Evolutionary conservation across 768 basidiomycete species (phyloP), one percentile per base, ranked within the genome.

Genomic region (Amyloporia xantha): DNA sequence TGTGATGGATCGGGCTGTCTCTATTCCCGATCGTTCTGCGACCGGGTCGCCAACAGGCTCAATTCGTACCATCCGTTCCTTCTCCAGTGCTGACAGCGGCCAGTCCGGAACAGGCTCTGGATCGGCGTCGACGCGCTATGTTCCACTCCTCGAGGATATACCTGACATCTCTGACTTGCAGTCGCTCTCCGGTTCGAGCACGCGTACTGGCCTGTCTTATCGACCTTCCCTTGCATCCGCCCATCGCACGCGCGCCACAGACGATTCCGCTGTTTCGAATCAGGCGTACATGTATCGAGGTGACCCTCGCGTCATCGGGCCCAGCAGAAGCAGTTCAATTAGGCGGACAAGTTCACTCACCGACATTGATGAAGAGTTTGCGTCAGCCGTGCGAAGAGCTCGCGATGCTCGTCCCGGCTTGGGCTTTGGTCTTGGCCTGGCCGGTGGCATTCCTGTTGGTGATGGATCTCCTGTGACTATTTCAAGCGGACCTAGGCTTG

Each of bases 321-420:
- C 84, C 2, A 79, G 81, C 47, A 72, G 79, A 13, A 79, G 78
- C 57, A 76, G 75, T 49, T 76, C 74, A 1, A 54, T 81, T 21
- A 69, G 79, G 30, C 69, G 84, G 37, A 86, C 83, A n/a, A 84
- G 78, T 38, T 90, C 85, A 0, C 73, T 86, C 68, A 83, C 83
- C 0, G 88, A 91, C 57, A 68, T 91, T n/a, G 86, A 72, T 64
- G 70, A 79, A 48, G 82, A 75, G 48, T 79, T 73, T 40, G 73
- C 68, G 30, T 69, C 68, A 20, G 77, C 69, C 19, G 61, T 74
- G 41, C 65, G 66, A 48, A 68, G 67, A 36, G 73, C 68, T 25
- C 67, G 71, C 41, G 68, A 66, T 26, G 65, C 70, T 10, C 64
- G 70, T 28, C 69, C 70, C 37, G 66, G 80, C 59, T 53, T 69